Conservation (phyloP, 2,329 filamentous ascomycete genomes). For the Byssochlamys sp. region DNA sequence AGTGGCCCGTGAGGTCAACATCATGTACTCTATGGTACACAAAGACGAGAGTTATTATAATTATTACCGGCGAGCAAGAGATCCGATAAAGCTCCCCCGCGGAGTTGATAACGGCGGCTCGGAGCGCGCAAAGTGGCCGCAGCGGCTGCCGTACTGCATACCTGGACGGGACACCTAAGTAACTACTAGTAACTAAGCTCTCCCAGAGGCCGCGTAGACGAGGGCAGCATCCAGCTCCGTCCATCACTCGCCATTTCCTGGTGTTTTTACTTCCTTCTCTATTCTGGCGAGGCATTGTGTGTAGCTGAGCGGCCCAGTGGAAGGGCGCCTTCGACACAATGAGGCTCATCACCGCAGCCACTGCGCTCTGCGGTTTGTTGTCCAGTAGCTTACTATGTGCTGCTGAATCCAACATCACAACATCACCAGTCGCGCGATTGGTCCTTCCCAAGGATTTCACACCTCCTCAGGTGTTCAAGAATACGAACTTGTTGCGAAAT, state of each 20-base stretch:
- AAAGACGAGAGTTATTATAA: background rate
- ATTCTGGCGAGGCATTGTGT: constrained; percentile 11
- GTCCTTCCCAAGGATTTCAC: constrained; percentile 50
- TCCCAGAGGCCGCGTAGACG: constrained; percentile 1
- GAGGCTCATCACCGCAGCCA: constrained; percentile 30
- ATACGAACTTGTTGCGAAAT: constrained; percentile 79
- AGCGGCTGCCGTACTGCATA: constrained; percentile 22
- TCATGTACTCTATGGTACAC: constrained; percentile 1
- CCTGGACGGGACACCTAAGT: constrained; percentile 28
- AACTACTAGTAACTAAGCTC: constrained; percentile 13
- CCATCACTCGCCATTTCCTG: constrained; percentile 6
- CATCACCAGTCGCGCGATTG: constrained; percentile 21
- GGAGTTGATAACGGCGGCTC: constrained; percentile 1
- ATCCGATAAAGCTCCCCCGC: background rate
- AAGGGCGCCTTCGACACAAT: constrained; percentile 24
- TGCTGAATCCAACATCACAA: constrained; percentile 18
- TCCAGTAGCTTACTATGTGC: constrained; percentile 25
- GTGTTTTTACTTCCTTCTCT: constrained; percentile 9
- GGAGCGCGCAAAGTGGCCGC: constrained; percentile 26
- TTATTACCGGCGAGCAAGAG: constrained; percentile 9
- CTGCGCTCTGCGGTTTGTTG: constrained; percentile 27
- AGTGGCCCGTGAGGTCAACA: constrained; percentile 15
- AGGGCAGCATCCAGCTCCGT: constrained; percentile 7
- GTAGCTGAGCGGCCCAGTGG: constrained; percentile 17
- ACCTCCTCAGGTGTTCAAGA: constrained; percentile 85